Conservation (phyloP, 2,329 filamentous ascomycete genomes). For the Endocalyx cinctus region DNA sequence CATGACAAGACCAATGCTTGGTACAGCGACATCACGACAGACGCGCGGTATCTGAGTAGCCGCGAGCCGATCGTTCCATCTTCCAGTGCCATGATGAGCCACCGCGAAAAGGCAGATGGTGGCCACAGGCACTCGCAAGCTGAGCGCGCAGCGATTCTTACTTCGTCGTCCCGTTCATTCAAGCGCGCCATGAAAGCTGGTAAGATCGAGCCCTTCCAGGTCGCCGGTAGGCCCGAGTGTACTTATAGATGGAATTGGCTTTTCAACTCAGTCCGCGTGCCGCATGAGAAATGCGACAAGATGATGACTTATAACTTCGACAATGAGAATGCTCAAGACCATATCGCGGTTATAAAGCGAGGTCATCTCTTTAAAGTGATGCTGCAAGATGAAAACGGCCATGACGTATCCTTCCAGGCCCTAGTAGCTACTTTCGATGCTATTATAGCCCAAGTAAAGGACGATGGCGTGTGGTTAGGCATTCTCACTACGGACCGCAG, state of each 20-base stretch:
- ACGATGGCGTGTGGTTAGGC: constrained; percentile 3
- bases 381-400: constrained; percentile 2
- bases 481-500: constrained; percentile 6
- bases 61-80: constrained; percentile 6
- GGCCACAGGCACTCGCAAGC: constrained; percentile 9
- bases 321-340: constrained; percentile 3
- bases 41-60: too few species aligned
- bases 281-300: too few species aligned
- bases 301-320: too few species aligned
- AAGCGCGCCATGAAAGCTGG: constrained; percentile 4
- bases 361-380: constrained; percentile 8
- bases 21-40: too few species aligned
- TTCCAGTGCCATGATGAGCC: constrained; percentile 5
- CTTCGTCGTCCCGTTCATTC: constrained; percentile 2
- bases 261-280: too few species aligned
- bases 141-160: constrained; percentile 6
- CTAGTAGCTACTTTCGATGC: constrained; percentile 4
- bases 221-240: too few species aligned
- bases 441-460: constrained; percentile 1
- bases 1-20: too few species aligned
- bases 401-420: constrained; percentile 1
- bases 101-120: constrained; percentile 2
- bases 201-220: constrained; percentile 1
- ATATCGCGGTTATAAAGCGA: constrained; percentile 6
- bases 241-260: too few species aligned